Base-by-base conservation (phyloP, 78 protist genomes). In the Guillardia theta region DNA sequence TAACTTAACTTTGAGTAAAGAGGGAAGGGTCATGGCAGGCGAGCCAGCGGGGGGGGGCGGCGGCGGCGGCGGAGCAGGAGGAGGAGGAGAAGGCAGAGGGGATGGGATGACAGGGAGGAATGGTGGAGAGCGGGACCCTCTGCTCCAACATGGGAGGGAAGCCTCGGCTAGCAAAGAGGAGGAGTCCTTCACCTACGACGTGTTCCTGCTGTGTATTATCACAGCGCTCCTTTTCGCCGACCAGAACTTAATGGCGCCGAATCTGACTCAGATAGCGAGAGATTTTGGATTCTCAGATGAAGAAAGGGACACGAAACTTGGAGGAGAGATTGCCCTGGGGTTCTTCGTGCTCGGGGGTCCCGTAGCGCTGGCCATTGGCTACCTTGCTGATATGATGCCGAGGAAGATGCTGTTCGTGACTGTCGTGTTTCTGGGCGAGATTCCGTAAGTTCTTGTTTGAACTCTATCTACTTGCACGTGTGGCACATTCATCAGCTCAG, bases 201-300 rank as follows among this genome's bases (percentile, higher is more conserved):
- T 58, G 2, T 24, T 6, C 6, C 6, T 58, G 70, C 70, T 58
- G 1, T 58, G 70, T 58, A 0, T 6, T 24, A 24, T 58, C 39
- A 58, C 70, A 3, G 70, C 70, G 1, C 70, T 58, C 39, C 70
- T 58, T 30, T 58, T 58, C 6, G 70, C 70, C 44, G 90, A 80
- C 50, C 90, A 80, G 50, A 80, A 80, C 90, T 8, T 80, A 1
- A 80, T 80, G 12, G 90, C 90, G 24, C 90, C 90, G 90, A 80
- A 80, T 30, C 48, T 80, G 53, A 43, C 53, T 18, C 58, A 18
- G 4, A 80, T 80, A 8, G 90, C 90, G 18, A 10, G 24, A 2
- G 90, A 80, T 15, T 80, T 80, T n/a, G 50, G 50, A 2, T 4
- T 80, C 33, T 27, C 10, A 18, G 90, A 80, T 33, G 27, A 12